Percentiles rank a stretch among this genome's conserved stretches.
Evolutionary conservation across 768 basidiomycete species (phyloP).

Genomic region (Psilocybe azurescens): DNA sequence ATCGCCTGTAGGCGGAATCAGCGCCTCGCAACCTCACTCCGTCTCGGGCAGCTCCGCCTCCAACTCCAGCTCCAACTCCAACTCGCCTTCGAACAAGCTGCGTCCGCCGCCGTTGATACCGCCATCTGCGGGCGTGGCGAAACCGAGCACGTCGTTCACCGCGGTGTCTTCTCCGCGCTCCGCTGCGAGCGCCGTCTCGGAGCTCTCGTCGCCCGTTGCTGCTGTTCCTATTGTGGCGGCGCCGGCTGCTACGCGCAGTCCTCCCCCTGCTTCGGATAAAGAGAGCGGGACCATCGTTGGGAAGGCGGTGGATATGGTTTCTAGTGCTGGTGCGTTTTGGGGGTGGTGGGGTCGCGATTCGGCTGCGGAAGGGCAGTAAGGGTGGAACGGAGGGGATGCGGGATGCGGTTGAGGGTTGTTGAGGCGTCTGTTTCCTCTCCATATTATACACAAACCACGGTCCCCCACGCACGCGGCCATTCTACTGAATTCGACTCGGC

Average conservation of each 20-base stretch:
- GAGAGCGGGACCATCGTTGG: slow-evolving; percentile 43
- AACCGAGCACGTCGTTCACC: slow-evolving; percentile 42
- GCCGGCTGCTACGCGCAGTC: slow-evolving; percentile 20
- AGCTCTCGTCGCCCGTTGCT: neutral
- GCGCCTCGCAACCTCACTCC: slow-evolving; percentile 12
- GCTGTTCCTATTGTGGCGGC: slow-evolving; percentile 13
- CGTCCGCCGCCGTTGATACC: slow-evolving; percentile 37
- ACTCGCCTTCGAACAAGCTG: slow-evolving; percentile 25
- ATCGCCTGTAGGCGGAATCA: slow-evolving; percentile 11
- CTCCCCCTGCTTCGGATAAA: slow-evolving; percentile 7
- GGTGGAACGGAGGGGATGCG: neutral
- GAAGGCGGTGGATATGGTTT: slow-evolving; percentile 79
- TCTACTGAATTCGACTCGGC: neutral
- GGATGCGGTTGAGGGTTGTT: neutral
- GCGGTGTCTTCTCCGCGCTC: slow-evolving; percentile 22
- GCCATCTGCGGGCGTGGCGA: slow-evolving; percentile 32
- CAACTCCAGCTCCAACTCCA: neutral
- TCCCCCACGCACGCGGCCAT: neutral
- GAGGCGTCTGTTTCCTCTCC: neutral
- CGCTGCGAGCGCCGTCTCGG: neutral
- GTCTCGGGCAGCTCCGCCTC: neutral
- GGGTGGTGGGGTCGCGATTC: slow-evolving; percentile 49
- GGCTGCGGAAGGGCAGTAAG: slow-evolving; percentile 2
- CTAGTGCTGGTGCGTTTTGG: slow-evolving; percentile 77
- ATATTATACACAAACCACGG: neutral